phyloP scores from a whole-genome alignment of 1,284 basidiomycete genomes.

The Peniophora sp. region DNA sequence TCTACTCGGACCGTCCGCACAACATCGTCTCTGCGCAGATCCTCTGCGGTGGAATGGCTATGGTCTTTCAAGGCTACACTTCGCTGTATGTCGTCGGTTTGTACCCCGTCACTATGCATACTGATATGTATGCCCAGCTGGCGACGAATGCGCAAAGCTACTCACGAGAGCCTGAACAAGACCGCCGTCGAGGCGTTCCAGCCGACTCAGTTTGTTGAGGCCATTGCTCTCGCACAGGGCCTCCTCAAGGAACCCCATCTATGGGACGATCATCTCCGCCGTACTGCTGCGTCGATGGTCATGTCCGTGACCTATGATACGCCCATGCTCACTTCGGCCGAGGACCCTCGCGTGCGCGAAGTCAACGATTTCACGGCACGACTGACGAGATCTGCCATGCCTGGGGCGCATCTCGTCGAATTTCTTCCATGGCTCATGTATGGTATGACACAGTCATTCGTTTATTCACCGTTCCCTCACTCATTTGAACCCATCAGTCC shows the following conservation, averaged over 20 bases:
- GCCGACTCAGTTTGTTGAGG: constrained; percentile 5
- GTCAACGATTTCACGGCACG: constrained; percentile 9
- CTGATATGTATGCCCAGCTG: constrained; percentile 1
- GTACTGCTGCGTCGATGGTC: constrained; percentile 10
- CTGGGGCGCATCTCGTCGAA: constrained; percentile 9
- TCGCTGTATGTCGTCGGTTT: constrained; percentile 4
- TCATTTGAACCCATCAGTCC: not conserved
- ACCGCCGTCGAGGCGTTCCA: constrained; percentile 8
- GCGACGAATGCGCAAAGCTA: constrained; percentile 7
- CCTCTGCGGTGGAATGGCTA: constrained; percentile 9
- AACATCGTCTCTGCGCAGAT: constrained; percentile 9
- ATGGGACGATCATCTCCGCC: constrained; percentile 9
- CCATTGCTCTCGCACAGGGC: constrained; percentile 4
- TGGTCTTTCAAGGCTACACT: constrained; percentile 9
- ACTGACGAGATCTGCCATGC: constrained; percentile 4
- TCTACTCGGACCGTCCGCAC: constrained; percentile 18
- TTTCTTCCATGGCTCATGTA: constrained; percentile 10
- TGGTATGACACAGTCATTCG: constrained; percentile 5
- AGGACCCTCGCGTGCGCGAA: constrained; percentile 3
- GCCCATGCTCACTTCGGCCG: constrained; percentile 6
- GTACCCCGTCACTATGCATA: not conserved
- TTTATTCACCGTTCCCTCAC: not conserved
- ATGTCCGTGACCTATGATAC: constrained; percentile 10
- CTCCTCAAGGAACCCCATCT: constrained; percentile 3
- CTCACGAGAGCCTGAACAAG: not conserved